Percentiles rank a stretch among this genome's conserved stretches.
Evolutionary conservation across 2,329 filamentous ascomycete species (phyloP).

Genomic region (Arthrobotrys iridis): DNA sequence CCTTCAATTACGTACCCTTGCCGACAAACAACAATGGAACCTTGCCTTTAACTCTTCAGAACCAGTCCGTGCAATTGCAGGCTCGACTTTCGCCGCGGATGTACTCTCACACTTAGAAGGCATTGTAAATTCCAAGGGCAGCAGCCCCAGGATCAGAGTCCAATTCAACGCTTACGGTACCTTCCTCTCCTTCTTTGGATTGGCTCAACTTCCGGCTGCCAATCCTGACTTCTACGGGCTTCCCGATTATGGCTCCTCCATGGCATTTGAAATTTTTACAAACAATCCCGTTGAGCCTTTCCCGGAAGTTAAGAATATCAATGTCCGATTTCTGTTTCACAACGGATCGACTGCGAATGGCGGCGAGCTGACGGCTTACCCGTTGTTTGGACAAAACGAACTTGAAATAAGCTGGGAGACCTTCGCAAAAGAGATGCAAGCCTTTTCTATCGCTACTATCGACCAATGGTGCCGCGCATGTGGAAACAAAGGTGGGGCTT

Average conservation of each 20-base stretch:
- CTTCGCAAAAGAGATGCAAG: constrained; percentile 55
- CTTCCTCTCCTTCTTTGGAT: constrained; percentile 68
- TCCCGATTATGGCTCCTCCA: constrained; percentile 81
- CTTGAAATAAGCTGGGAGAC: constrained; percentile 50
- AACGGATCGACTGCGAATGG: constrained; percentile 63
- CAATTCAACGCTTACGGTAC: constrained; percentile 66
- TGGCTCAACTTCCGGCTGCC: constrained; percentile 65
- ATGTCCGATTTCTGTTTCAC: constrained; percentile 69
- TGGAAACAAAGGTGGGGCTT: constrained; percentile 29
- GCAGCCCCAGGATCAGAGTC: constrained; percentile 61
- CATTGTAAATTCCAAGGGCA: constrained; percentile 29
- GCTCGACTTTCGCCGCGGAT: constrained; percentile 65
- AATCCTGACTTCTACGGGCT: constrained; percentile 76
- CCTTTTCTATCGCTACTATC: constrained; percentile 21
- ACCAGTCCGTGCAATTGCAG: constrained; percentile 65
- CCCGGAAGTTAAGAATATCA: constrained; percentile 62
- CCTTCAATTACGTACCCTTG: constrained; percentile 74
- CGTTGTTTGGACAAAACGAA: constrained; percentile 64
- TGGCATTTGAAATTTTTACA: constrained; percentile 79
- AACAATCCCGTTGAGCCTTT: constrained; percentile 59
- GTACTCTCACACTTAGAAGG: constrained; percentile 29
- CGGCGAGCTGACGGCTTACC: constrained; percentile 63
- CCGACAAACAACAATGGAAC: constrained; percentile 81
- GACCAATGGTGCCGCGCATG: constrained; percentile 46
- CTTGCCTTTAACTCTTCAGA: constrained; percentile 58